Conservation (phyloP, 2,329 filamentous ascomycete species). For the Dactylellina leptospora region DNA sequence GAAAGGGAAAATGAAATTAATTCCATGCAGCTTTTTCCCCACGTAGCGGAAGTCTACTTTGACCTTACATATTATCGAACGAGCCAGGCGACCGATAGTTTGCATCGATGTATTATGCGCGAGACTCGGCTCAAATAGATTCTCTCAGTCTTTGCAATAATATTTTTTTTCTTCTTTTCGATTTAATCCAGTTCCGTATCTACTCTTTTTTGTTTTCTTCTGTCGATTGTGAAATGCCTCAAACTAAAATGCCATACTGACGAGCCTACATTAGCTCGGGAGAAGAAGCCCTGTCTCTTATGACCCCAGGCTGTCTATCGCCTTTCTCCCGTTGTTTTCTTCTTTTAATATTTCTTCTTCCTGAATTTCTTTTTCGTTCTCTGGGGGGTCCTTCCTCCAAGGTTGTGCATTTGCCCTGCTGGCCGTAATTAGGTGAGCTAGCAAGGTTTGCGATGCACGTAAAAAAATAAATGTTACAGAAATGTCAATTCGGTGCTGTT, state of each 20-base stretch:
- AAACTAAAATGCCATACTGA: slow-evolving; percentile 52
- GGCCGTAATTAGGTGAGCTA: slow-evolving; percentile 48
- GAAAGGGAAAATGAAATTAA: slow-evolving; percentile 11
- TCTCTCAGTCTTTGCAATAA: too few species aligned
- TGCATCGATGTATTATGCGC: slow-evolving; percentile 35
- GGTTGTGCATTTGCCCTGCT: slow-evolving; percentile 50
- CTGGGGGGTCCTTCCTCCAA: slow-evolving; percentile 45
- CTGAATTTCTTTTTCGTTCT: slow-evolving; percentile 37
- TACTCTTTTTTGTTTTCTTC: slow-evolving; percentile 9
- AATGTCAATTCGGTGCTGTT: slow-evolving; percentile 42
- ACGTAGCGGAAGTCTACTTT: slow-evolving; percentile 42
- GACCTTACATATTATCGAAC: slow-evolving; percentile 27
- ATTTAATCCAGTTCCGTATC: slow-evolving; percentile 11
- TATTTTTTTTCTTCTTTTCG: background rate
- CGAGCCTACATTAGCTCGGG: slow-evolving; percentile 46
- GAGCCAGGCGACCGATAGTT: background rate
- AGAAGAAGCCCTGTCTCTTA: slow-evolving; percentile 45
- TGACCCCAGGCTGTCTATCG: slow-evolving; percentile 50
- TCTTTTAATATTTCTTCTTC: slow-evolving; percentile 42
- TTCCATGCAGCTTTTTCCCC: slow-evolving; percentile 41
- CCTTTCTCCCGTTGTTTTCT: slow-evolving; percentile 52
- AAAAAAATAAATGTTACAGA: slow-evolving; percentile 50
- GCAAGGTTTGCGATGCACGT: slow-evolving; percentile 47
- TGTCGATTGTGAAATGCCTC: slow-evolving; percentile 51
- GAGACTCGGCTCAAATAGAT: slow-evolving; percentile 45